Percentiles rank a stretch among this genome's conserved stretches.
These are phyloP conservation scores for Paradendryphiella salina DNA, from an alignment of 2,329 filamentous ascomycete genomes.

Conservation along the genomic window DNA sequence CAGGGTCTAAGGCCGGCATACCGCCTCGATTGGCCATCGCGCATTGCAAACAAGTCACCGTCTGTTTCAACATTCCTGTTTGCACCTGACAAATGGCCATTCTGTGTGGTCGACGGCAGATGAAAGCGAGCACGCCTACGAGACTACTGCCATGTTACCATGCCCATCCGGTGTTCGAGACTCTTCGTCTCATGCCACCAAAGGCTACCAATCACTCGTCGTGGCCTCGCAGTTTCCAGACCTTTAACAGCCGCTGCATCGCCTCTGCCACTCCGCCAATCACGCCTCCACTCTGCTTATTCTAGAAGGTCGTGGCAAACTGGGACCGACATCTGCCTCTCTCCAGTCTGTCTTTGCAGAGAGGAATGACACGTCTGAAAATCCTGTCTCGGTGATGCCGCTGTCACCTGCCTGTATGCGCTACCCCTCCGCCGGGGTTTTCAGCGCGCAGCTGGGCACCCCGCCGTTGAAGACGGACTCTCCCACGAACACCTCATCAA, in stretches of 20 bases:
- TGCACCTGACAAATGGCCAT: conserved; percentile 26
- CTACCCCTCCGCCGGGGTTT: conserved; percentile 13
- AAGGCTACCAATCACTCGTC: conserved; percentile 23
- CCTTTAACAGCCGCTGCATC: conserved; percentile 38
- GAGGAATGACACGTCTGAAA: conserved; percentile 10
- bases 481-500: conserved; percentile 6
- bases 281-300: conserved; percentile 13
- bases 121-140: conserved; percentile 7
- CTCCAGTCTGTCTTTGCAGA: background rate
- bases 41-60: conserved; percentile 25
- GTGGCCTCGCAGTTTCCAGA: conserved; percentile 16
- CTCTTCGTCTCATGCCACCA: conserved; percentile 4
- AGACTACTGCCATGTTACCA: too few relatives aligned
- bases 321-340: background rate
- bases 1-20: conserved; percentile 10
- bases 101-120: conserved; percentile 22
- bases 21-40: conserved; percentile 17
- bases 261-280: conserved; percentile 29
- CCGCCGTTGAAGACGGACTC: background rate
- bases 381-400: conserved; percentile 28
- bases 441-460: background rate
- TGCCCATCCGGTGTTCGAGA: too few relatives aligned
- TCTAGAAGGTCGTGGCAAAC: conserved; percentile 29
- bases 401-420: conserved; percentile 24
- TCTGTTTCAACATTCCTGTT: conserved; percentile 34